Evolutionary conservation across 495 filamentous ascomycete species (phyloP).

Genomic region (Aspergillus panamensis): DNA sequence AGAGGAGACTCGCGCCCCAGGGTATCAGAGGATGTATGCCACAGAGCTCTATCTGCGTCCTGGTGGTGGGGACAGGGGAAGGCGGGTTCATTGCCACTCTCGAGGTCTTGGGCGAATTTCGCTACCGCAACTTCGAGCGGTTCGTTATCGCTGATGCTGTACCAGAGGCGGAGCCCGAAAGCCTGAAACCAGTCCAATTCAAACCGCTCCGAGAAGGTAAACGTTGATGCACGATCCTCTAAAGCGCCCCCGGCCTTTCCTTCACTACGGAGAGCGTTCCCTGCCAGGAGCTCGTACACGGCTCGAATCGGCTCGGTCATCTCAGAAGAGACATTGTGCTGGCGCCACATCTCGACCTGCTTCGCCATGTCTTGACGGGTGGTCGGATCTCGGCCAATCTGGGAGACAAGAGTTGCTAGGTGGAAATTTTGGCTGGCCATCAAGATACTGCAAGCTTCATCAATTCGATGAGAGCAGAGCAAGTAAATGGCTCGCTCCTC

Average conservation of each 20-base stretch:
- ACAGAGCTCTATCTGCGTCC: slow-evolving; percentile 51
- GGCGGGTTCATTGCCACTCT: slow-evolving; percentile 55
- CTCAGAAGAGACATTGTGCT: slow-evolving; percentile 75
- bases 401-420: slow-evolving; percentile 76
- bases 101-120: slow-evolving; percentile 65
- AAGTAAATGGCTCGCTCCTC: slow-evolving; percentile 84
- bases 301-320: slow-evolving; percentile 81
- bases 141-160: slow-evolving; percentile 64
- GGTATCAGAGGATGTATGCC: slow-evolving; percentile 42
- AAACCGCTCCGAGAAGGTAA: slow-evolving; percentile 76
- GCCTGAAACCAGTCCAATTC: slow-evolving; percentile 87
- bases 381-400: slow-evolving; percentile 65
- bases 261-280: slow-evolving; percentile 75
- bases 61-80: slow-evolving; percentile 59
- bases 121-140: slow-evolving; percentile 66
- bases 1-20: slow-evolving; percentile 67
- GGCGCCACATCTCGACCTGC: slow-evolving; percentile 81
- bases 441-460: slow-evolving; percentile 76
- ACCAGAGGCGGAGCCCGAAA: slow-evolving; percentile 88
- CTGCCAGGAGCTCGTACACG: slow-evolving; percentile 83
- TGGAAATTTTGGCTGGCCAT: slow-evolving; percentile 69
- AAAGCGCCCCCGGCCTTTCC: slow-evolving; percentile 59
- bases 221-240: slow-evolving; percentile 74
- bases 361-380: slow-evolving; percentile 64
- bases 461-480: slow-evolving; percentile 70